phyloP scores from a whole-genome alignment of 2,329 filamentous ascomycete genomes.

The Hymenoscyphus repandus region DNA sequence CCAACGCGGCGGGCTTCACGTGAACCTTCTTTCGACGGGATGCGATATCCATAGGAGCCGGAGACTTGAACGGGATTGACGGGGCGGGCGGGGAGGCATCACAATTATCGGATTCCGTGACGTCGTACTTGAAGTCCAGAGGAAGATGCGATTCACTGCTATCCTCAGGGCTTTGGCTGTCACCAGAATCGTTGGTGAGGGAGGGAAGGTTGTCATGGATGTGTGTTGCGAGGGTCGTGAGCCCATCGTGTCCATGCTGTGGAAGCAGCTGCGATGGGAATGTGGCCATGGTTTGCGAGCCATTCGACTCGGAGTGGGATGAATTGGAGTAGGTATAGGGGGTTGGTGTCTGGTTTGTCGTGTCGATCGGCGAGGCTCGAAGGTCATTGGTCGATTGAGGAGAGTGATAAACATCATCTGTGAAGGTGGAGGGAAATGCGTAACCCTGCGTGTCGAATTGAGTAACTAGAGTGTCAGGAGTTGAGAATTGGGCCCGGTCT shows the following conservation, averaged over 20 bases:
- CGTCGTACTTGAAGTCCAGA: constrained; percentile 21
- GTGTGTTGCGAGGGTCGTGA: too few relatives aligned
- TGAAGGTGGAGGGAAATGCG: constrained; percentile 16
- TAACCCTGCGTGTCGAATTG: constrained; percentile 16
- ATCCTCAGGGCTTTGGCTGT: constrained; percentile 20
- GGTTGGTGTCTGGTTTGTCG: constrained; percentile 18
- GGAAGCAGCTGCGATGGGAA: constrained; percentile 24
- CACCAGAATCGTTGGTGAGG: constrained; percentile 10
- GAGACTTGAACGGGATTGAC: constrained; percentile 26
- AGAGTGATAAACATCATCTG: constrained; percentile 15
- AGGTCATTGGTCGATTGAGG: constrained; percentile 16
- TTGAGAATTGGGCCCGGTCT: constrained; percentile 26
- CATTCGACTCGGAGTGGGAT: constrained; percentile 8
- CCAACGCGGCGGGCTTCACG: constrained; percentile 27
- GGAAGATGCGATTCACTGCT: constrained; percentile 12
- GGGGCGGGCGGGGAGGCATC: constrained; percentile 22
- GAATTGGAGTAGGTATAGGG: constrained; percentile 19
- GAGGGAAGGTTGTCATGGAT: constrained; percentile 11
- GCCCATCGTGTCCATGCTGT: constrained; percentile 6
- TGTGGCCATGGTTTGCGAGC: constrained; percentile 12
- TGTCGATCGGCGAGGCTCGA: constrained; percentile 13
- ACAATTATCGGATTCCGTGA: constrained; percentile 16
- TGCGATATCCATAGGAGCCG: constrained; percentile 29
- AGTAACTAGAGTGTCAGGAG: constrained; percentile 10
- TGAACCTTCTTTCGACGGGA: constrained; percentile 29